These are phyloP conservation scores for Ramaria rubella DNA, from an alignment of 768 basidiomycete species.

Conservation along the genomic window DNA sequence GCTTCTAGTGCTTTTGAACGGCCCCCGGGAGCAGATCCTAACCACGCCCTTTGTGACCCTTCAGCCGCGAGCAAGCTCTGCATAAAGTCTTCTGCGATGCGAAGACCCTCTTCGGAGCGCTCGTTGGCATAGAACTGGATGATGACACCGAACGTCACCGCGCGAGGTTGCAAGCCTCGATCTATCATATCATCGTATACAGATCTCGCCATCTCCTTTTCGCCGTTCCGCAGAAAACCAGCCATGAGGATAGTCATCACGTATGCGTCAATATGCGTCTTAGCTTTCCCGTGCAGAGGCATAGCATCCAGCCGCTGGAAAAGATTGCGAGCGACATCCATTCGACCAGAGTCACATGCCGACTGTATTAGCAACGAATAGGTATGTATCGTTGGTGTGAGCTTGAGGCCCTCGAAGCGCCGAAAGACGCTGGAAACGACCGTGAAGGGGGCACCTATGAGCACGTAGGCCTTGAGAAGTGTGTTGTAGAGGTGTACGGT, in stretches of 20 bases:
- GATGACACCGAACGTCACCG: slow-evolving; percentile 63
- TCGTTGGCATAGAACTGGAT: slow-evolving; percentile 54
- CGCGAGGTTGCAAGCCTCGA: slow-evolving; percentile 58
- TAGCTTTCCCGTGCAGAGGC: slow-evolving; percentile 15
- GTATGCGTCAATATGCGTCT: slow-evolving; percentile 44
- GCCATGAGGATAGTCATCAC: slow-evolving; percentile 70
- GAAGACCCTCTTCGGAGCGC: slow-evolving; percentile 41
- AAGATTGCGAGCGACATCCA: slow-evolving; percentile 59
- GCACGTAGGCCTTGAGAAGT: slow-evolving; percentile 76
- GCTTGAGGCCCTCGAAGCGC: slow-evolving; percentile 40
- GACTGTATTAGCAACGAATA: slow-evolving; percentile 75
- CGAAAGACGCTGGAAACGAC: slow-evolving; percentile 58
- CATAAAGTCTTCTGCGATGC: slow-evolving; percentile 62
- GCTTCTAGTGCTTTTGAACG: slow-evolving; percentile 42
- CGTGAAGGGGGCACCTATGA: slow-evolving; percentile 69
- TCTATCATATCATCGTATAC: slow-evolving; percentile 67
- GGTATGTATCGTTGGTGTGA: slow-evolving; percentile 55
- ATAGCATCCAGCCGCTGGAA: slow-evolving; percentile 59
- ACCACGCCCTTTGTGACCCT: slow-evolving; percentile 33
- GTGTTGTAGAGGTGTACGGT: slow-evolving; percentile 66
- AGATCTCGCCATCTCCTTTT: slow-evolving; percentile 48
- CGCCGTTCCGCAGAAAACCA: slow-evolving; percentile 54
- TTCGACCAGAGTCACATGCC: slow-evolving; percentile 64
- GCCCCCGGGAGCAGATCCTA: slow-evolving; percentile 29
- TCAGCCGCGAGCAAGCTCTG: slow-evolving; percentile 38